Base-by-base conservation (phyloP, 139 green algal species). In the Tetradesmus obliquus region DNA sequence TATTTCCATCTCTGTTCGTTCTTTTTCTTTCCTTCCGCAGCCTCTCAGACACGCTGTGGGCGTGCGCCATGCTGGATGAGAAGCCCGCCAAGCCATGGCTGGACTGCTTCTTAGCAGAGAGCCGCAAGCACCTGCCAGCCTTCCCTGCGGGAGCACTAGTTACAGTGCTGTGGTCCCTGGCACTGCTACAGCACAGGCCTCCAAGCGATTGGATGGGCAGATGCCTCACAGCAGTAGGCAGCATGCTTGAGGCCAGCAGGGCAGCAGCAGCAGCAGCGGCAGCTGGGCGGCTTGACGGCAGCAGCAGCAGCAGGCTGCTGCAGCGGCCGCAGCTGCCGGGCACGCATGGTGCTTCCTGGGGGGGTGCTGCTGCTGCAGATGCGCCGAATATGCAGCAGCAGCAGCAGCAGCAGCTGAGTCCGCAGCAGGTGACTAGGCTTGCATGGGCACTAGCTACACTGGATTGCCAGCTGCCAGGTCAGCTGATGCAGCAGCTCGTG, bases 21-120 rank as follows among this genome's bases (percentile, higher is more conserved):
- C 22, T 57, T 51, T 51, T 55, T 2, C 71, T 20, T 32, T 66
- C 20, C 60, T 6, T 20, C 54, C 53, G 80, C 88, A 91, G 88
- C 45, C 32, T 91, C 1, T 45, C 79, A 55, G 88, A 91, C 88
- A 82, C 66, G 32, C 60, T 91, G 55, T 91, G 79, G 79, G 58
- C 88, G 5, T 91, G 88, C 51, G 88, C 88, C 19, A 87, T 91
- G 88, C 88, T 91, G 15, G 88, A 91, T 51, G 88, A 91, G 79
- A 79, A 91, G 79, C 88, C 88, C 10, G n/a, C 24, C 79, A 82
- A 69, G 80, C 24, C 69, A 58, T 91, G 88, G 88, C 60, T 91
- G 13, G 79, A 88, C 79, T 58, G 13, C 88, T 82, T 91, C 79
- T 51, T 91, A 17, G 4, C 55, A 0, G 79, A 79, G 8, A 76